Evolutionary conservation across 2,329 filamentous ascomycete species (phyloP).

Genomic region (Scorias spongiosa): DNA sequence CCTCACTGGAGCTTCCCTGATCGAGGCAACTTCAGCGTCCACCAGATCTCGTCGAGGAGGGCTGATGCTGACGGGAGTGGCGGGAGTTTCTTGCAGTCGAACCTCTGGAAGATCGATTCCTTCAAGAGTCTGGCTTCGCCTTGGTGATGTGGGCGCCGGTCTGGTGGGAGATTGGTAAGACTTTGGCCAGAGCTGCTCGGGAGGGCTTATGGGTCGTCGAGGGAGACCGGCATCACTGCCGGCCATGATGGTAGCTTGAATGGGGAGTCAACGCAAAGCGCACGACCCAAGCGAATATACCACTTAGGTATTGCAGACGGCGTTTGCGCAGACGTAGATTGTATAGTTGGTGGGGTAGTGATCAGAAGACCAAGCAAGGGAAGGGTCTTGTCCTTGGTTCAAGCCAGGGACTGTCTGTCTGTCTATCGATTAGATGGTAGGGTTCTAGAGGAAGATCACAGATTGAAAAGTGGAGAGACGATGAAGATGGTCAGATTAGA

Average conservation of each 20-base stretch:
- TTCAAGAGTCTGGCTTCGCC: not conserved
- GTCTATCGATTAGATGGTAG: no score
- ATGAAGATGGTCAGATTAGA: no score
- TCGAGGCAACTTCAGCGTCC: slow-evolving; percentile 16
- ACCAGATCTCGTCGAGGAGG: slow-evolving; percentile 14
- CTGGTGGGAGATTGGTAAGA: not conserved
- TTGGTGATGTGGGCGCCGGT: not conserved
- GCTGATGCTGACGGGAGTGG: slow-evolving; percentile 19
- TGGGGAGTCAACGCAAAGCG: no score
- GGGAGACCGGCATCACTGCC: not conserved
- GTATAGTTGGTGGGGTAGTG: no score
- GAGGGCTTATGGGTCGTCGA: not conserved
- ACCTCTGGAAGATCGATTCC: slow-evolving; percentile 9
- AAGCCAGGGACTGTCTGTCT: no score
- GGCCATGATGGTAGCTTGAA: not conserved
- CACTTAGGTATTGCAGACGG: no score
- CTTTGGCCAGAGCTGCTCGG: not conserved
- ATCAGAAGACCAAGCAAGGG: no score
- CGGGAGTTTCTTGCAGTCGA: slow-evolving; percentile 17
- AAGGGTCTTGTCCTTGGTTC: no score
- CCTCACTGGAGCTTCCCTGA: slow-evolving; percentile 5
- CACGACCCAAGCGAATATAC: no score
- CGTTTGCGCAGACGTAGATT: no score
- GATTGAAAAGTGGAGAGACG: no score
- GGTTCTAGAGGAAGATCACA: no score